Conservation (phyloP, 371 early-diverging fungal genomes). For the Rozella allomycis region DNA sequence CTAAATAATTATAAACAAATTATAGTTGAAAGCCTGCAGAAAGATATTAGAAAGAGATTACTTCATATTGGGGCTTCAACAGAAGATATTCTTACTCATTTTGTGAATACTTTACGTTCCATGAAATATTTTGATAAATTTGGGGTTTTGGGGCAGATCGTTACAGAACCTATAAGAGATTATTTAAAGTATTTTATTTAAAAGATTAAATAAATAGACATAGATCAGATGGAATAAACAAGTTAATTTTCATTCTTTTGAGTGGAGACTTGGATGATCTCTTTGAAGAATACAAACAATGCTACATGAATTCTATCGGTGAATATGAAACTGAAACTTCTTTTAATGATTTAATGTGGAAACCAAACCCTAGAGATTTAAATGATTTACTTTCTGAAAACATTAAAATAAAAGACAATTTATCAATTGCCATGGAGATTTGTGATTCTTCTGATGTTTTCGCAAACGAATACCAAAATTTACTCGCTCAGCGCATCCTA, state of each 20-base stretch:
- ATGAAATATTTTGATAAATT: constrained; percentile 28
- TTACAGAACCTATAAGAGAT: constrained; percentile 20
- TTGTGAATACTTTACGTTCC: constrained; percentile 28
- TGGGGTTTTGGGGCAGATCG: constrained; percentile 26
- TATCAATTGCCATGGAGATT: constrained; percentile 8
- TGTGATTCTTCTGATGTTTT: constrained; percentile 32
- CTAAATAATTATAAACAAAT: not conserved
- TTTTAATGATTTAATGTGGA: too few relatives aligned
- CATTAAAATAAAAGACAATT: constrained; percentile 7
- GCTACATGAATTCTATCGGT: too few relatives aligned
- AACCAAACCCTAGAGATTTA: constrained; percentile 7
- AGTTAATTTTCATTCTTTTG: constrained; percentile 1
- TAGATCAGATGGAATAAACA: not conserved
- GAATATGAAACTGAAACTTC: too few relatives aligned
- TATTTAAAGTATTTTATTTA: constrained; percentile 16
- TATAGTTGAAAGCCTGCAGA: not conserved
- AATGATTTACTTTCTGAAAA: constrained; percentile 10
- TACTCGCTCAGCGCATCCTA: constrained; percentile 23
- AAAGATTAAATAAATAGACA: too few relatives aligned
- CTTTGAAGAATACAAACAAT: constrained; percentile 27
- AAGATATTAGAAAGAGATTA: constrained; percentile 19
- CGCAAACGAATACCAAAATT: constrained; percentile 30
- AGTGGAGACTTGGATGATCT: constrained; percentile 29
- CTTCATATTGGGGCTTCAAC: constrained; percentile 39
- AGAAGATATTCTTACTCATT: constrained; percentile 29